These are phyloP conservation scores for Phytophthora kernoviae DNA, from an alignment of 352 stramenopile species.

Conservation along the genomic window DNA sequence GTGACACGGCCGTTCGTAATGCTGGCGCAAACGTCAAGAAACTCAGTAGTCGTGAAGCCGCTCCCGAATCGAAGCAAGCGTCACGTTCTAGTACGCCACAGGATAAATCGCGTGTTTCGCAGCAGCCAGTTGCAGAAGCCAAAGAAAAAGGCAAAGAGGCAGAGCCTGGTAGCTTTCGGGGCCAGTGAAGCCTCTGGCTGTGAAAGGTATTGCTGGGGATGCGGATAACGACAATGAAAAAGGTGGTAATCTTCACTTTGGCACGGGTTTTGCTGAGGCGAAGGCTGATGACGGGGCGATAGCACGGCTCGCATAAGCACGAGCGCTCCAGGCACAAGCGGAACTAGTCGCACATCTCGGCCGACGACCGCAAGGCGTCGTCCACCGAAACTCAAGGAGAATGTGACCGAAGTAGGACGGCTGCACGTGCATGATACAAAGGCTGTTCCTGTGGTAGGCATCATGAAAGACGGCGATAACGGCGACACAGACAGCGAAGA, in stretches of 20 bases:
- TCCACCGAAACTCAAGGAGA: slow-evolving; percentile 89
- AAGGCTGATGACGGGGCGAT: slow-evolving; percentile 48
- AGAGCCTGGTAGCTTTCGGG: slow-evolving; percentile 48
- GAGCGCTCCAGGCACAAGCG: slow-evolving; percentile 52
- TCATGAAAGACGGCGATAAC: slow-evolving; percentile 88
- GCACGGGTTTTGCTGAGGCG: slow-evolving; percentile 18
- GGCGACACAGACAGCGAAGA: slow-evolving; percentile 75
- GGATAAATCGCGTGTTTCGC: slow-evolving; percentile 46
- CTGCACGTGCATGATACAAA: slow-evolving; percentile 82
- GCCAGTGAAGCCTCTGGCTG: slow-evolving; percentile 57
- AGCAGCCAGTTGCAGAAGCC: slow-evolving; percentile 29
- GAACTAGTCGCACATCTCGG: slow-evolving; percentile 70
- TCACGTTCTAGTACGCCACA: slow-evolving; percentile 62
- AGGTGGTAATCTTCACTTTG: slow-evolving; percentile 50
- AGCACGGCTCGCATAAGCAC: slow-evolving; percentile 15
- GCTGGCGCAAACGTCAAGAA: slow-evolving; percentile 42
- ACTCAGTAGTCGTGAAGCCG: slow-evolving; percentile 47
- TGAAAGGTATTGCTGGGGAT: slow-evolving; percentile 42
- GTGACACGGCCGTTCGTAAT: slow-evolving; percentile 51
- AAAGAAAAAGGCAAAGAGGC: slow-evolving; percentile 43
- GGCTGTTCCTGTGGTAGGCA: slow-evolving; percentile 66
- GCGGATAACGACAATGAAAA: slow-evolving; percentile 44
- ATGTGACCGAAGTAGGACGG: slow-evolving; percentile 77
- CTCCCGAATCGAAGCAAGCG: slow-evolving; percentile 58
- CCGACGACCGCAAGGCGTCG: slow-evolving; percentile 86